Percentiles rank a stretch among this genome's conserved stretches.
Conservation (phyloP, 768 basidiomycete genomes). For the Hirschioporus abietinus region DNA sequence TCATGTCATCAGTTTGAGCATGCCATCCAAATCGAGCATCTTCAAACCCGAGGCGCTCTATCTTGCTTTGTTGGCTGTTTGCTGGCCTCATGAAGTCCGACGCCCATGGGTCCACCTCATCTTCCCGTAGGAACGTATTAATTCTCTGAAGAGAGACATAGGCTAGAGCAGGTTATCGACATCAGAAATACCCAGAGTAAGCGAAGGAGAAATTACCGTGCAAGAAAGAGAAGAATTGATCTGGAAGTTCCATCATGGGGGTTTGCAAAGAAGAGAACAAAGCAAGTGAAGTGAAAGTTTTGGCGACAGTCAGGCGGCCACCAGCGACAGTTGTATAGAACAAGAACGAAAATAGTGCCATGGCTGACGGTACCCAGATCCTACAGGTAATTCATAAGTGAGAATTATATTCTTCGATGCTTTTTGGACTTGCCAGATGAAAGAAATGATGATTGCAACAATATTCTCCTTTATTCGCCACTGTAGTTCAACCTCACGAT, state of each 20-base stretch:
- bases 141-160: slow-evolving; percentile 82
- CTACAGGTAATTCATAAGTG: slow-evolving; percentile 26
- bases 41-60: slow-evolving; percentile 44
- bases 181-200: background rate
- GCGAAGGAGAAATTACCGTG: slow-evolving; percentile 36
- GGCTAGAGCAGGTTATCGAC: slow-evolving; percentile 31
- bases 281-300: slow-evolving; percentile 76
- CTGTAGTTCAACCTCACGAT: slow-evolving; percentile 57
- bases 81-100: slow-evolving; percentile 47
- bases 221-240: slow-evolving; percentile 58
- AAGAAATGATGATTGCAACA: slow-evolving; percentile 54
- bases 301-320: slow-evolving; percentile 65
- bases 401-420: background rate
- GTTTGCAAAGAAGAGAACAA: slow-evolving; percentile 68
- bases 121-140: slow-evolving; percentile 63
- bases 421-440: slow-evolving; percentile 51
- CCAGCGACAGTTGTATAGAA: slow-evolving; percentile 64
- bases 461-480: slow-evolving; percentile 65
- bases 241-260: slow-evolving; percentile 60
- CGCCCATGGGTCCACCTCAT: slow-evolving; percentile 77
- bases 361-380: slow-evolving; percentile 71
- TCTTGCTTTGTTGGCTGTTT: slow-evolving; percentile 4
- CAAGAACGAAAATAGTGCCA: slow-evolving; percentile 55
- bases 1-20: slow-evolving; percentile 22
- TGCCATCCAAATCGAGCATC: slow-evolving; percentile 58